These are phyloP conservation scores for Hygrocybe coccinea DNA, from an alignment of 768 basidiomycete genomes.

Conservation along the genomic window DNA sequence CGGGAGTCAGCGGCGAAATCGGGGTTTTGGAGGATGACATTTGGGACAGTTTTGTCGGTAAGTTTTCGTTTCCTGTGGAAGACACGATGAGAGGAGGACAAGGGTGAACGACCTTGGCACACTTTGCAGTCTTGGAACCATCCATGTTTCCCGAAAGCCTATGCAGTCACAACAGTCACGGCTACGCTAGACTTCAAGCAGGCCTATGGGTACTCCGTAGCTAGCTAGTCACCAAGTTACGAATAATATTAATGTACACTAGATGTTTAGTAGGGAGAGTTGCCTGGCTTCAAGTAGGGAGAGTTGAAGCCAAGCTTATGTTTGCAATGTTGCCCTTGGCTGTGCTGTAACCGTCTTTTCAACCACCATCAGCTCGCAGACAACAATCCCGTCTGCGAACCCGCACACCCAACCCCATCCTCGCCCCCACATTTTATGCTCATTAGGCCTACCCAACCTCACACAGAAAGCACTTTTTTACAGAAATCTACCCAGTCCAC, in stretches of 20 bases:
- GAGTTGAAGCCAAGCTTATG: too few species aligned
- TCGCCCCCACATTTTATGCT: slow-evolving; percentile 57
- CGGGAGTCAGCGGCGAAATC: slow-evolving; percentile 75
- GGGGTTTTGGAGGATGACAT: slow-evolving; percentile 66
- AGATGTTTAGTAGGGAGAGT: too few species aligned
- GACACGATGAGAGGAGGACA: not conserved
- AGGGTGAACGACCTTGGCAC: slow-evolving; percentile 4
- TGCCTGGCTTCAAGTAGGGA: too few species aligned
- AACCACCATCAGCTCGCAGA: too few species aligned
- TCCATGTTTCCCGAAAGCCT: too few species aligned
- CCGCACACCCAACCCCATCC: not conserved
- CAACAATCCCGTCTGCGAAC: not conserved
- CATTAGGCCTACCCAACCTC: slow-evolving; percentile 44
- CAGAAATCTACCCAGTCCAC: slow-evolving; percentile 27
- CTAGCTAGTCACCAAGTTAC: too few species aligned
- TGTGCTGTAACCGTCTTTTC: too few species aligned
- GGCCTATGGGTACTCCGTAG: too few species aligned
- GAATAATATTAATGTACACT: too few species aligned
- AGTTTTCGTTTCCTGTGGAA: slow-evolving; percentile 64
- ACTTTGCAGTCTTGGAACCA: slow-evolving; percentile 37
- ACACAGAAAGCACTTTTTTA: slow-evolving; percentile 32
- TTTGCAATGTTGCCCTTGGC: too few species aligned
- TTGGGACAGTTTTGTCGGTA: slow-evolving; percentile 73
- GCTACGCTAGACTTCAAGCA: too few species aligned
- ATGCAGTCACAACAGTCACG: too few species aligned